phyloP scores from a whole-genome alignment of 2,329 filamentous ascomycete species.

The Malbranchea zuffiana region DNA sequence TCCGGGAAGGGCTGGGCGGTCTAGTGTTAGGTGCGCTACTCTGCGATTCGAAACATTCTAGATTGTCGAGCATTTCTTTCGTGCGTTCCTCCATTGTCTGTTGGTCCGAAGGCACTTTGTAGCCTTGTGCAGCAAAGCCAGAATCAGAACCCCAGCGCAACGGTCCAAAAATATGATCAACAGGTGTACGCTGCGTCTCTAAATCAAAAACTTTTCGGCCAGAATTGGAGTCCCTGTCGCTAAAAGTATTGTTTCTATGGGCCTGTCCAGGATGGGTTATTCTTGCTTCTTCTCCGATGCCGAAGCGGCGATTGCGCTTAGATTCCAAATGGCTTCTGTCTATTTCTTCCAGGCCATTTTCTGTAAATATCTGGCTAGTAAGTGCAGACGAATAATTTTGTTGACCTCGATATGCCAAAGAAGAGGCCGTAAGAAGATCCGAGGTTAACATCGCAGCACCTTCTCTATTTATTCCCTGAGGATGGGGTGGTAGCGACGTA shows the following conservation, averaged over 20 bases:
- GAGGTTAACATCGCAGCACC: conserved; percentile 20
- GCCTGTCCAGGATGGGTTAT: background rate
- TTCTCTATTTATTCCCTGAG: conserved; percentile 3
- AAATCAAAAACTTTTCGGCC: conserved; percentile 31
- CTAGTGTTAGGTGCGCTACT: conserved; percentile 51
- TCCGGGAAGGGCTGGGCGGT: conserved; percentile 44
- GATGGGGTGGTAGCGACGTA: conserved; percentile 45
- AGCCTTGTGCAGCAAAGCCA: conserved; percentile 53
- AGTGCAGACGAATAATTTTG: conserved; percentile 23
- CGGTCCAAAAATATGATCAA: conserved; percentile 20
- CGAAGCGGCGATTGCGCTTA: conserved; percentile 5
- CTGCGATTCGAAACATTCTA: conserved; percentile 48
- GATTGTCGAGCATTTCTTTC: conserved; percentile 44
- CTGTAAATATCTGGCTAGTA: conserved; percentile 19
- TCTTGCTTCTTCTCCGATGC: conserved; percentile 1
- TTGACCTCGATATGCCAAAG: conserved; percentile 36
- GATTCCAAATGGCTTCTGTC: background rate
- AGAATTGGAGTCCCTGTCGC: conserved; percentile 24
- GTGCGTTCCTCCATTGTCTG: conserved; percentile 50
- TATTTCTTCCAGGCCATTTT: conserved; percentile 11
- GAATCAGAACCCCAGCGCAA: conserved; percentile 59
- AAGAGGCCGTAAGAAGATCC: conserved; percentile 49
- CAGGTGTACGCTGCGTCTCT: conserved; percentile 24
- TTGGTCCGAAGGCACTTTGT: conserved; percentile 45
- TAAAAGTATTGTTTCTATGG: conserved; percentile 2